Conservation (phyloP, 2,329 filamentous ascomycete species). For the Paracamarosporium sp. region DNA sequence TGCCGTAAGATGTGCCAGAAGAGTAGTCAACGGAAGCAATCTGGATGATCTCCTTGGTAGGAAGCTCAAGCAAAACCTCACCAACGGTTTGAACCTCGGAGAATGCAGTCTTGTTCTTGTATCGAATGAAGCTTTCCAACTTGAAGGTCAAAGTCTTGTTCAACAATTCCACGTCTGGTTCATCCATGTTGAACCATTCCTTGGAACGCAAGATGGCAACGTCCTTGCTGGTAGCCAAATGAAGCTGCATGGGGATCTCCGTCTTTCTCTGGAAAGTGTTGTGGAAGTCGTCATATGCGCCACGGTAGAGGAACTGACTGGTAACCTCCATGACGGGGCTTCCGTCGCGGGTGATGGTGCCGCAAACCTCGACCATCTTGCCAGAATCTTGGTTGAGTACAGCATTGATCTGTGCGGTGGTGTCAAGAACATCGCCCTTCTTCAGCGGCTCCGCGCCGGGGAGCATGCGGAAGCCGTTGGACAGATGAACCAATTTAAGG, state of each 20-base stretch:
- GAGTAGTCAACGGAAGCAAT: slow-evolving; percentile 97
- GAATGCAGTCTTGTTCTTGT: slow-evolving; percentile 94
- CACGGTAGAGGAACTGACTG: slow-evolving; percentile 96
- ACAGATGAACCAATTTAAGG: slow-evolving; percentile 93
- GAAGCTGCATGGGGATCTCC: slow-evolving; percentile 93
- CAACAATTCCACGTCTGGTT: slow-evolving; percentile 84
- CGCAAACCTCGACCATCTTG: slow-evolving; percentile 99
- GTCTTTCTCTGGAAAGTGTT: slow-evolving; percentile 99
- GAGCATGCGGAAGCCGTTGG: slow-evolving; percentile 98
- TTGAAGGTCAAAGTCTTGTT: slow-evolving; percentile 96
- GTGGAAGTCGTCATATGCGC: slow-evolving; percentile 89
- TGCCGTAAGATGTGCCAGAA: slow-evolving; percentile 88
- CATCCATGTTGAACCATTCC: slow-evolving; percentile 93
- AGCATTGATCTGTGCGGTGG: slow-evolving; percentile 94
- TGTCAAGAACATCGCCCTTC: slow-evolving; percentile 91
- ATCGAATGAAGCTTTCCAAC: slow-evolving; percentile 86
- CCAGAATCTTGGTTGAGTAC: slow-evolving; percentile 98
- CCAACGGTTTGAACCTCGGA: slow-evolving; percentile 91
- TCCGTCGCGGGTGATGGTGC: slow-evolving; percentile 86
- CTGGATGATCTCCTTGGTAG: slow-evolving; percentile 96
- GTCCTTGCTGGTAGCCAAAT: slow-evolving; percentile 86
- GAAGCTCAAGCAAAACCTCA: slow-evolving; percentile 90
- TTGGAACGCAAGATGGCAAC: slow-evolving; percentile 94
- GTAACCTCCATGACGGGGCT: slow-evolving; percentile 96
- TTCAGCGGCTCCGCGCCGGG: slow-evolving; percentile 93